phyloP scores from a whole-genome alignment of 805 yeast genomes.

The Nakazawaea populi region DNA sequence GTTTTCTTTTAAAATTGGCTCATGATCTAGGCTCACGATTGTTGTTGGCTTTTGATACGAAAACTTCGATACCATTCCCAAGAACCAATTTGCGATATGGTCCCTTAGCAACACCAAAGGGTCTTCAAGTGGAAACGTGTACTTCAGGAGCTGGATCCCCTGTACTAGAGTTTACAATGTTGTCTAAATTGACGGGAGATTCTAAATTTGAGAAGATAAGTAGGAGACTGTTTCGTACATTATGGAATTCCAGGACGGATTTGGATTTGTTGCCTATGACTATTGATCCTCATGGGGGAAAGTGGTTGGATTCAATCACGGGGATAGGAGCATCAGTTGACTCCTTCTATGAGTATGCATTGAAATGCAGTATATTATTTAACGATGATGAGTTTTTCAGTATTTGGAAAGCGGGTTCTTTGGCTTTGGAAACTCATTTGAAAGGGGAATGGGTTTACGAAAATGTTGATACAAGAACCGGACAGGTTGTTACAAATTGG shows the following conservation, averaged over 20 bases:
- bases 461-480: slow-evolving; percentile 52
- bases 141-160: slow-evolving; percentile 86
- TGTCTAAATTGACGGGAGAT: slow-evolving; percentile 74
- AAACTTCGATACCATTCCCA: slow-evolving; percentile 69
- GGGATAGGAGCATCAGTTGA: slow-evolving; percentile 92
- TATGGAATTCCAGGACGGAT: slow-evolving; percentile 63
- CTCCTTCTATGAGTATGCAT: slow-evolving; percentile 84
- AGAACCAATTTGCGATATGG: slow-evolving; percentile 65
- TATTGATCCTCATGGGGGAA: slow-evolving; percentile 50
- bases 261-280: slow-evolving; percentile 75
- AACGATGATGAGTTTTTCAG: slow-evolving; percentile 45
- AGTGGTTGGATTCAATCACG: slow-evolving; percentile 53
- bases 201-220: slow-evolving; percentile 59
- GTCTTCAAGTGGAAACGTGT: slow-evolving; percentile 61
- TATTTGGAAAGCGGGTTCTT: slow-evolving; percentile 59
- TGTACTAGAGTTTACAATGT: slow-evolving; percentile 69
- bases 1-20: slow-evolving; percentile 67
- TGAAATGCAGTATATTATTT: slow-evolving; percentile 70
- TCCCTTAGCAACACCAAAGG: slow-evolving; percentile 33
- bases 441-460: slow-evolving; percentile 44
- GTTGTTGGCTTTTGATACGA: slow-evolving; percentile 62
- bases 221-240: slow-evolving; percentile 53
- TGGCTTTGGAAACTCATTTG: slow-evolving; percentile 50
- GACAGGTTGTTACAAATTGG: slow-evolving; percentile 55
- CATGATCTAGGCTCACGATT: slow-evolving; percentile 69